Conservation (phyloP, 2,329 filamentous ascomycete genomes). For the Coleophoma eucalyptorum region DNA sequence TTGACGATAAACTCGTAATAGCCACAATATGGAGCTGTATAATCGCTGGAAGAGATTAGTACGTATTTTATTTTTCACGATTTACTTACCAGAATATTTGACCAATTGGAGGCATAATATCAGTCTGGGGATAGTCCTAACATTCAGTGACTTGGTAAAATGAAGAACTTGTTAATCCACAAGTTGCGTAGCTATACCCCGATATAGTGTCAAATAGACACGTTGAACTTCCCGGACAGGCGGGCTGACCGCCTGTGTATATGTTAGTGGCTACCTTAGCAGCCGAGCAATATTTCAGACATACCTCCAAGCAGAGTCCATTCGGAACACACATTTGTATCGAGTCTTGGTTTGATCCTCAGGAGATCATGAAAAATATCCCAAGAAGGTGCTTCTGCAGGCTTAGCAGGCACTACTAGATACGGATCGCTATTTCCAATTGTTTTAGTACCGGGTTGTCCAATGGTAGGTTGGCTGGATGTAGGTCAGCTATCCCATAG, state of each 20-base stretch:
- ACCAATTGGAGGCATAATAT: not conserved
- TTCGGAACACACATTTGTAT: not conserved
- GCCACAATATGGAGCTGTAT: not conserved
- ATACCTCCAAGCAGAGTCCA: constrained; percentile 3
- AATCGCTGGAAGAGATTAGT: not conserved
- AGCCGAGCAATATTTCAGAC: not conserved
- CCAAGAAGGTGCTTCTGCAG: constrained; percentile 2
- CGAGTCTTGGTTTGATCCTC: not conserved
- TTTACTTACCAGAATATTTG: not conserved
- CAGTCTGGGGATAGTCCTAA: not conserved
- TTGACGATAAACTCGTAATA: not conserved
- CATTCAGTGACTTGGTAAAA: constrained; percentile 1
- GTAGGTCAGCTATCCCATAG: no score
- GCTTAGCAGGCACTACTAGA: not conserved
- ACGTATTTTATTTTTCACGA: not conserved
- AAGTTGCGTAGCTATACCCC: not conserved
- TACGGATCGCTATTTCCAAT: not conserved
- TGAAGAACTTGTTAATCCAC: not conserved
- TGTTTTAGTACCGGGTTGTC: no score
- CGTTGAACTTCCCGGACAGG: not conserved
- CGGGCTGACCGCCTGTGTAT: not conserved
- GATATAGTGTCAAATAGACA: not conserved
- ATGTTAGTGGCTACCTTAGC: not conserved
- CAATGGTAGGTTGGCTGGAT: no score
- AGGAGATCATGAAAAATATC: not conserved